A percentile compares a stretch with the other conserved stretches of the same genome.
phyloP scores from a whole-genome alignment of 805 yeast genomes.

The Saccharomycopsis vini region DNA sequence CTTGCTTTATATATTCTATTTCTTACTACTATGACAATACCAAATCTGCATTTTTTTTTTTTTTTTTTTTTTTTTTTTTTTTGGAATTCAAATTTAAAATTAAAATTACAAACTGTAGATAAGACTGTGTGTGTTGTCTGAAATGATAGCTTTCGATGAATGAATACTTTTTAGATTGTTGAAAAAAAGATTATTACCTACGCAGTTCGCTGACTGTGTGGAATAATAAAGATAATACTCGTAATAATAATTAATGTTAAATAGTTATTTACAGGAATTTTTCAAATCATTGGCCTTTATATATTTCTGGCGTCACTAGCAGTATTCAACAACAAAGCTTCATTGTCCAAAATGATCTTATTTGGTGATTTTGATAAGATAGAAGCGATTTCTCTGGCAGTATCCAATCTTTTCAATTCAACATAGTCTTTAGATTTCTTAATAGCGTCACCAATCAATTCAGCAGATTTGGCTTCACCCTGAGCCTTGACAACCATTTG shows the following conservation, averaged over 20 bases:
- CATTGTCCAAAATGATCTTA: constrained; percentile 84
- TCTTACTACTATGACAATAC: too few species aligned
- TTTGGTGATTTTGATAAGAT: constrained; percentile 84
- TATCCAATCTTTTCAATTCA: constrained; percentile 92
- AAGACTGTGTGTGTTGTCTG: too few species aligned
- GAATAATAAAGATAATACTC: too few species aligned
- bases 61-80: neutral
- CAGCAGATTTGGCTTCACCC: constrained; percentile 98
- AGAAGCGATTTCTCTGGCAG: constrained; percentile 90
- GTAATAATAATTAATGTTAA: too few species aligned
- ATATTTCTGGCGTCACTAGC: constrained; percentile 62
- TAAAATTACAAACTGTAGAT: neutral
- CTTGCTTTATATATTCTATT: too few species aligned
- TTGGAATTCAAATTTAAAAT: neutral
- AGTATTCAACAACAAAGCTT: constrained; percentile 84
- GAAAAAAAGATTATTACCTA: too few species aligned
- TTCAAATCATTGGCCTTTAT: neutral
- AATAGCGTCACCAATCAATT: constrained; percentile 97
- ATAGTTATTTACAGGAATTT: neutral
- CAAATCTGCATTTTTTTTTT: neutral
- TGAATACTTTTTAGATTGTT: too few species aligned
- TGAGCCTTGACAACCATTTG: constrained; percentile 93
- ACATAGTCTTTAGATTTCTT: constrained; percentile 94
- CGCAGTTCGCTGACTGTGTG: too few species aligned
- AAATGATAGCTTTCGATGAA: too few species aligned